These are phyloP conservation scores for Conoideocrella luteorostrata DNA, from an alignment of 2,329 filamentous ascomycete genomes.

Conservation along the genomic window DNA sequence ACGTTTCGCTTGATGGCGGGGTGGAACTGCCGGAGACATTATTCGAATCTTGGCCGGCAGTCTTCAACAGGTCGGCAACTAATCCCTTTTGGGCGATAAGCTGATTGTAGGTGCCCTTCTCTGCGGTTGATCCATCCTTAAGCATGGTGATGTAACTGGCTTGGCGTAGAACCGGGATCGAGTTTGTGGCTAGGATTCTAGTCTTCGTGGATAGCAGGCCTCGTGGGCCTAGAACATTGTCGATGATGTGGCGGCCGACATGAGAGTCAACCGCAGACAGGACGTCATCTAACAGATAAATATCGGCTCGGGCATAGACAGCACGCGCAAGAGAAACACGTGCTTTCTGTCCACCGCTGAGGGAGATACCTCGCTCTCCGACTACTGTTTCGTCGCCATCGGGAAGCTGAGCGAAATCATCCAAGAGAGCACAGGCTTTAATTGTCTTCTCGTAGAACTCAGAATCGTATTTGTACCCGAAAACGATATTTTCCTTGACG, in stretches of 20 bases:
- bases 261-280: slow-evolving; percentile 98
- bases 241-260: slow-evolving; percentile 89
- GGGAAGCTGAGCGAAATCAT: slow-evolving; percentile 87
- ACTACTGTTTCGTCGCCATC: slow-evolving; percentile 97
- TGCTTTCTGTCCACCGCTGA: slow-evolving; percentile 94
- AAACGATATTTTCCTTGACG: slow-evolving; percentile 94
- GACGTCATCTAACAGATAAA: slow-evolving; percentile 91
- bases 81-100: slow-evolving; percentile 91
- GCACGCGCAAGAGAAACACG: slow-evolving; percentile 86
- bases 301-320: slow-evolving; percentile 93
- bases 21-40: slow-evolving; percentile 38
- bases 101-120: slow-evolving; percentile 85
- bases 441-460: slow-evolving; percentile 92
- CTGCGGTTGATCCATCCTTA: slow-evolving; percentile 73
- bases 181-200: slow-evolving; percentile 88
- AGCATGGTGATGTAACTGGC: slow-evolving; percentile 84
- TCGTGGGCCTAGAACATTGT: slow-evolving; percentile 81
- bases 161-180: slow-evolving; percentile 83
- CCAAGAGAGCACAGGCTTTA: slow-evolving; percentile 80
- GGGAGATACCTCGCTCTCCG: slow-evolving; percentile 90
- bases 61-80: slow-evolving; percentile 76
- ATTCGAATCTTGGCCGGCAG: slow-evolving; percentile 56
- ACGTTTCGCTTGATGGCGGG: slow-evolving; percentile 44
- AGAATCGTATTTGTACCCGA: slow-evolving; percentile 89
- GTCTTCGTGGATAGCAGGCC: slow-evolving; percentile 83